Evolutionary conservation across 2,329 filamentous ascomycete species (phyloP), one percentile per base, ranked within the genome.

Genomic region (Fusarium decemcellulare): DNA sequence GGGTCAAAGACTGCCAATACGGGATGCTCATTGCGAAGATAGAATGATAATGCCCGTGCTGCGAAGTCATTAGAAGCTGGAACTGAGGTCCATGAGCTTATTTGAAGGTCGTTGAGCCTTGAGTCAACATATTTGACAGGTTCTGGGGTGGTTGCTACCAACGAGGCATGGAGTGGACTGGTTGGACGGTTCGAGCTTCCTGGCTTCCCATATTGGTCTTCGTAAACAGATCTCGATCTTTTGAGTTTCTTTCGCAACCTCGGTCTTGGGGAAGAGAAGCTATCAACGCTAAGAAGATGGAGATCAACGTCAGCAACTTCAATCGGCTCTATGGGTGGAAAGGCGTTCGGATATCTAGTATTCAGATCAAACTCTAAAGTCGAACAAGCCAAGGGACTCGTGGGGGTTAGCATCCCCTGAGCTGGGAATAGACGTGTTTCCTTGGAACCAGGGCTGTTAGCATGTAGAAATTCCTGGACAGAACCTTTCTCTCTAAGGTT

Each of bases 11-110:
- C 29, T 4, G 50, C 63, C 14, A 67, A 58, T 1, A 67, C 5
- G 5, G 64, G 63, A 0, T 67, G 64, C 8, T 67, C 63, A 4
- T 67, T 67, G 0, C 5, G 4, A 0, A 67, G 46, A 18, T 67
- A 67, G 18, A 67, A 67, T 1, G 63, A 67, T n/a, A 67, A 40
- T 0, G 32, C 59, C 5, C 67, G 51, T 5, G 53, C 44, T 5
- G 58, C 64, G 2, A 67, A 11, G 2, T 15, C 23, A 14, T 67
- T 52, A 0, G 30, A 37, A 0, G 63, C 43, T 4, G 51, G 36
- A 8, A 67, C 8, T 0, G 63, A 58, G 6, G 63, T 67, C 64
- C 64, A 67, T n/a, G 65, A 46, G 51, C 63, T 51, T 30, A 67
- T 50, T 15, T 40, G 47, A 3, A 66, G 15, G 14, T 42, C 27